Conservation (phyloP, 140 eudicot species). For the Oenanthe javanica region DNA sequence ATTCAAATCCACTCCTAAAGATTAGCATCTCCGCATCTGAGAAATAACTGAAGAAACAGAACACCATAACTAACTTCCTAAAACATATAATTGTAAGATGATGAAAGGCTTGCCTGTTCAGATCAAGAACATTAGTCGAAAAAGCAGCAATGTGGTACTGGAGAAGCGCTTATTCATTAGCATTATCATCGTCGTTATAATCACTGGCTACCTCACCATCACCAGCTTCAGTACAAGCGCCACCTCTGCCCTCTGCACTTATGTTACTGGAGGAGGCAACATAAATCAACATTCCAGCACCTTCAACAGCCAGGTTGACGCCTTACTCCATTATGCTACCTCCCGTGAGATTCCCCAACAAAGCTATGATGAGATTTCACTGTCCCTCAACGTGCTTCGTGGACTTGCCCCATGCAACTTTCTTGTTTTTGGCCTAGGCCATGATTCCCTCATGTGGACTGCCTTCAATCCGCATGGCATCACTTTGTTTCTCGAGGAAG, state of each 20-base stretch:
- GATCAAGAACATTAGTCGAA: constrained; percentile 16
- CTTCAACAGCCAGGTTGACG: constrained; percentile 30
- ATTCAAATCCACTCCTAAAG: background rate
- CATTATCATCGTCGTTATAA: constrained; percentile 29
- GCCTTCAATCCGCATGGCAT: constrained; percentile 66
- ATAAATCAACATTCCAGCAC: background rate
- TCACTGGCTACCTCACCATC: constrained; percentile 41
- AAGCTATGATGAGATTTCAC: constrained; percentile 32
- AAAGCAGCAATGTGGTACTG: constrained; percentile 12
- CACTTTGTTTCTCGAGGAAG: constrained; percentile 76
- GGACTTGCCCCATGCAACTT: constrained; percentile 46
- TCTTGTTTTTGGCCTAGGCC: constrained; percentile 76
- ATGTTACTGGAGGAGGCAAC: constrained; percentile 23
- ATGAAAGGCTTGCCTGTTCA: background rate
- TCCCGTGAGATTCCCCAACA: constrained; percentile 49
- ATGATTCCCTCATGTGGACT: constrained; percentile 79
- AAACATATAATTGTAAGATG: background rate
- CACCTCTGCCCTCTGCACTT: constrained; percentile 30
- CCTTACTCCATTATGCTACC: constrained; percentile 75
- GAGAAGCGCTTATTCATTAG: constrained; percentile 33
- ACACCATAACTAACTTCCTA: background rate
- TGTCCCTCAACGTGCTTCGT: constrained; percentile 38
- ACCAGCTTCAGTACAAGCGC: constrained; percentile 18
- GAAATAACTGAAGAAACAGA: background rate
- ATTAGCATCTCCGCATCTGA: constrained; percentile 4